Evolutionary conservation across 2,329 filamentous ascomycete genomes (phyloP).

Genomic region (Mycosphaerella sp.): DNA sequence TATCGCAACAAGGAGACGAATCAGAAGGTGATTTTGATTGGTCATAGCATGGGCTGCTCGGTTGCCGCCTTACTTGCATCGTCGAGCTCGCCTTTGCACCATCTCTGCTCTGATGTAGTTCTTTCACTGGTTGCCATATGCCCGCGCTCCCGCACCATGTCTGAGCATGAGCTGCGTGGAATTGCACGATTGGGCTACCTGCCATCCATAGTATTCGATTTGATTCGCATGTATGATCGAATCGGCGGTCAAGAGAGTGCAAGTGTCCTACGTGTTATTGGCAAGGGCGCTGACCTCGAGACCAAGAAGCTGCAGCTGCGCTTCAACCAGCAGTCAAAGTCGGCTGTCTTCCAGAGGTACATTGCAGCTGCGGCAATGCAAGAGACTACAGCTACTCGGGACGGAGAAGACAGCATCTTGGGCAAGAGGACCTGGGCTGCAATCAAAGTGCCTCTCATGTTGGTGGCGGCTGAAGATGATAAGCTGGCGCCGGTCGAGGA

Average conservation of each 20-base stretch:
- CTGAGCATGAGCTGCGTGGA: constrained; percentile 35
- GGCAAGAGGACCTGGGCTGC: constrained; percentile 65
- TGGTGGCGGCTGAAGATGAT: constrained; percentile 74
- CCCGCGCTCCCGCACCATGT: constrained; percentile 58
- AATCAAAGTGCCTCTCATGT: constrained; percentile 65
- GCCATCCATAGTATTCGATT: constrained; percentile 65
- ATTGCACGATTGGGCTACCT: constrained; percentile 59
- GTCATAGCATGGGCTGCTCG: constrained; percentile 85
- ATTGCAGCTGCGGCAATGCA: constrained; percentile 55
- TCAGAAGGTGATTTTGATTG: constrained; percentile 73
- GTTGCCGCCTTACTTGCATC: constrained; percentile 67
- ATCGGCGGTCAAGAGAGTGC: constrained; percentile 69
- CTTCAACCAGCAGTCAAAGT: constrained; percentile 78
- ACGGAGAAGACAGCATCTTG: constrained; percentile 52
- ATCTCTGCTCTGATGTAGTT: constrained; percentile 53
- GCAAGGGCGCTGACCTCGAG: constrained; percentile 57
- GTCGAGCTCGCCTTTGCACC: constrained; percentile 48
- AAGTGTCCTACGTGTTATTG: constrained; percentile 74
- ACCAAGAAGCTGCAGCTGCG: constrained; percentile 62
- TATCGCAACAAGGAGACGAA: constrained; percentile 57
- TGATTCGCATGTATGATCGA: constrained; percentile 72
- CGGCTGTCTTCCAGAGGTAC: constrained; percentile 76
- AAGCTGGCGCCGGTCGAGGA: constrained; percentile 66
- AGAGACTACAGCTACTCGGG: constrained; percentile 8
- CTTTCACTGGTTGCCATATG: constrained; percentile 75